Evolutionary conservation across 1,284 basidiomycete species (phyloP), one percentile per base, ranked within the genome.

Genomic region (Macrocybe sp.): DNA sequence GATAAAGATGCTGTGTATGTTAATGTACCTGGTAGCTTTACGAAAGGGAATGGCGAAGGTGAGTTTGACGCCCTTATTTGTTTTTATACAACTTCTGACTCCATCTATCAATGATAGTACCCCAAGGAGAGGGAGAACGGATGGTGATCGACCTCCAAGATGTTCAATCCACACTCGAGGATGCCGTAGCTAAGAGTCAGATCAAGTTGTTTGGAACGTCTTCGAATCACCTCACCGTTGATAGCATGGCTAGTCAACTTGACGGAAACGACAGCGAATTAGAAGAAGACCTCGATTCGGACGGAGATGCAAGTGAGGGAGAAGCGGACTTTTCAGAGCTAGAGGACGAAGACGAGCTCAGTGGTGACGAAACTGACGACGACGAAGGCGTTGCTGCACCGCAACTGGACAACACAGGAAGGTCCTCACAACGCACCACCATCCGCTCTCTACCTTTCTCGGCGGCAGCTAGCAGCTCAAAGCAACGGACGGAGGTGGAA

Each of bases 1-100:
- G 97, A 99, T 73, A 98, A 98, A 67, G 97, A 99, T 61, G 93
- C 95, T 0, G 95, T 99, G 2, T 99, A 92, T 75, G 89, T 99
- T 58, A 98, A 97, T 61, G 95, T 98, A 2, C 91, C 92, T 3
- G 97, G 97, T 1, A 94, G 79, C 61, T 99, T 99, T 60, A 87
- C 91, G 4, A 76, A 86, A 43, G 83, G 80, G 8, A 79, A 79
- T 50, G 66, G 65, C 8, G 79, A 83, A 52, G 73, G 85, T 84
- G 57, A 45, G 76, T 56, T 31, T 32, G 36, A 16, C 41, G 50
- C 48, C 37, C 37, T 42, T 16, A 49, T 42, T 11, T 37, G 37
- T 33, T 40, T 14, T 39, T 10, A 29, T 40, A 46, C 16, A 22
- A 11, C 51, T 49, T 14, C 47, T 53, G 46, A 61, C 54, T 41